Conservation (phyloP, 306 rosid species). For the Alnus rubra region DNA sequence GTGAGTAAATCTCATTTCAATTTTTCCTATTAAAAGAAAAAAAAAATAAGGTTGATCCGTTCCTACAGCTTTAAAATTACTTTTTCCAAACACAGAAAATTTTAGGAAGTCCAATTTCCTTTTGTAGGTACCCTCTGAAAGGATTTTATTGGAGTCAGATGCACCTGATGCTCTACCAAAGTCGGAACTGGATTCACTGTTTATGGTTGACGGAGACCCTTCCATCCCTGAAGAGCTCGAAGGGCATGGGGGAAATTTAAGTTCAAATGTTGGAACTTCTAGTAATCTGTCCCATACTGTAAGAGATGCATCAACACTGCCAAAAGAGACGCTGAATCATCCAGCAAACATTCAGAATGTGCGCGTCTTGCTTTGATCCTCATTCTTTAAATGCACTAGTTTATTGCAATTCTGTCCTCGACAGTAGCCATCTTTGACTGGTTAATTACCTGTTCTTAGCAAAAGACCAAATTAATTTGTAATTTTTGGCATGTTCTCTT, state of each 20-base stretch:
- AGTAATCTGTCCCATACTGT: conserved; percentile 16
- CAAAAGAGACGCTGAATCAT: conserved; percentile 72
- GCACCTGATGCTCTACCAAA: conserved; percentile 91
- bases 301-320: conserved; percentile 45
- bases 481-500: conserved; percentile 2
- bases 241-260: conserved; percentile 20
- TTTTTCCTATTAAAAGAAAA: neutral
- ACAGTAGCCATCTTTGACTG: neutral
- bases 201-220: conserved; percentile 66
- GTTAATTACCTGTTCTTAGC: conserved; percentile 2
- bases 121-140: conserved; percentile 68
- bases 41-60: conserved; percentile 5
- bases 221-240: conserved; percentile 40
- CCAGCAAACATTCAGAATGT: conserved; percentile 71
- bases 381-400: conserved; percentile 6
- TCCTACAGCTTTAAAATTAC: neutral
- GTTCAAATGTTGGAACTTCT: conserved; percentile 29
- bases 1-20: conserved; percentile 34
- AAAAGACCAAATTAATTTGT: neutral
- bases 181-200: conserved; percentile 47
- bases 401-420: conserved; percentile 6
- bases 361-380: conserved; percentile 8
- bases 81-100: neutral
- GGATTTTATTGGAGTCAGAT: conserved; percentile 90
- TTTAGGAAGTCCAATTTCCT: conserved; percentile 16